Conservation (phyloP, 2,329 filamentous ascomycete species). For the Neofusicoccum kwambonambiense region DNA sequence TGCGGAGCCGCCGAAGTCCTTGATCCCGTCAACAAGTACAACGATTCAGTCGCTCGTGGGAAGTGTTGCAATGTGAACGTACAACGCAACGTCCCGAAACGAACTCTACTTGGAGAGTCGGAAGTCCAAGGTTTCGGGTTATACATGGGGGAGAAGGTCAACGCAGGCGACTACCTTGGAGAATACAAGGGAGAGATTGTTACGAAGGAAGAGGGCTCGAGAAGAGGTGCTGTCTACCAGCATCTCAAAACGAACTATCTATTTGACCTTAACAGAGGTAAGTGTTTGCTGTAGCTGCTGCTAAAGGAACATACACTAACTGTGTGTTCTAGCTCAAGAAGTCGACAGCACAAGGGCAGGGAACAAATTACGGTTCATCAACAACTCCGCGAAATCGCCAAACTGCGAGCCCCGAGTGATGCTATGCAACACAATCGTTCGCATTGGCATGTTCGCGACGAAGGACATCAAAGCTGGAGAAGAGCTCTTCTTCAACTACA, state of each 20-base stretch:
- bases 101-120: constrained; percentile 68
- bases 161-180: constrained; percentile 69
- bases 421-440: constrained; percentile 70
- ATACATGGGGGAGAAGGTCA: constrained; percentile 67
- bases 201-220: constrained; percentile 65
- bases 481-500: constrained; percentile 81
- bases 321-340: constrained; percentile 39
- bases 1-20: constrained; percentile 70
- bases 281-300: constrained; percentile 17
- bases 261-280: constrained; percentile 52
- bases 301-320: constrained; percentile 17
- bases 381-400: constrained; percentile 61
- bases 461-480: constrained; percentile 68
- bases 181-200: constrained; percentile 81
- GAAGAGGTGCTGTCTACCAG: constrained; percentile 63
- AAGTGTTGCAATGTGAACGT: constrained; percentile 72
- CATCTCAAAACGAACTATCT: constrained; percentile 63
- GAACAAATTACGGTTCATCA: constrained; percentile 81
- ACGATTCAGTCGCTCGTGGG: constrained; percentile 55
- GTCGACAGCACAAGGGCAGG: constrained; percentile 75
- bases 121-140: constrained; percentile 74
- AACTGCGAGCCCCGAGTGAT: constrained; percentile 68
- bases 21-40: constrained; percentile 65
- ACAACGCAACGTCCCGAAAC: constrained; percentile 65
- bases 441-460: constrained; percentile 71